Evolutionary conservation across 768 basidiomycete species (phyloP).

Genomic region (Russula griseocarnosa): DNA sequence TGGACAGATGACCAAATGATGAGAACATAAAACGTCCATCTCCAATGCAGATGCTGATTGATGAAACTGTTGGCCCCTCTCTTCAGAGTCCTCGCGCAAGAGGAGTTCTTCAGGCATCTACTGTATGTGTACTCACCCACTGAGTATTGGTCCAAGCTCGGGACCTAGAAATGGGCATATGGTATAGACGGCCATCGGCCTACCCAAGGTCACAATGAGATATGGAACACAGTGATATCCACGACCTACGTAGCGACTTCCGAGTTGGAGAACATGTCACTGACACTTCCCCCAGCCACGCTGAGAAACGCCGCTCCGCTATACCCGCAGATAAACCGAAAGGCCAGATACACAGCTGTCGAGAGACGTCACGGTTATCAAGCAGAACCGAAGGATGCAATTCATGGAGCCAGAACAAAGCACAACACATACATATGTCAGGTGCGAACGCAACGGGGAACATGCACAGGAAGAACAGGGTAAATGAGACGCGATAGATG

Average conservation of each 20-base stretch:
- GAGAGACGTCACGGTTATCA: slow-evolving; percentile 27
- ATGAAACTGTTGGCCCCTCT: slow-evolving; percentile 6
- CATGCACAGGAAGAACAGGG: slow-evolving; percentile 56
- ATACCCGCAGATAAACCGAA: slow-evolving; percentile 54
- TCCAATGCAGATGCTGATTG: slow-evolving; percentile 52
- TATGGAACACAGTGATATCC: background rate
- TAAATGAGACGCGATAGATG: slow-evolving; percentile 60
- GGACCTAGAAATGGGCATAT: slow-evolving; percentile 56
- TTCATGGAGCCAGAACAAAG: background rate
- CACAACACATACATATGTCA: slow-evolving; percentile 47
- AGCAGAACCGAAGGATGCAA: background rate
- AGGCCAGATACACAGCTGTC: slow-evolving; percentile 54
- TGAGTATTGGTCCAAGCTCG: slow-evolving; percentile 53
- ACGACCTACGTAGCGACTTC: slow-evolving; percentile 55
- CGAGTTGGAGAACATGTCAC: slow-evolving; percentile 52
- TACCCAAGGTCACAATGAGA: slow-evolving; percentile 25
- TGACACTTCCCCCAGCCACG: slow-evolving; percentile 58
- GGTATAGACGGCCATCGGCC: slow-evolving; percentile 56
- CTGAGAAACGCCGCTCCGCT: slow-evolving; percentile 55
- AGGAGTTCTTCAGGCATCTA: background rate
- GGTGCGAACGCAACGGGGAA: slow-evolving; percentile 74
- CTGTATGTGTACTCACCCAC: slow-evolving; percentile 43
- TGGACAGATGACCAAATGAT: slow-evolving; percentile 66
- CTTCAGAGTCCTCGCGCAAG: background rate
- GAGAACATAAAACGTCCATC: slow-evolving; percentile 74